These are phyloP conservation scores for Fusarium domesticum DNA, from an alignment of 2,329 filamentous ascomycete genomes.

Conservation along the genomic window DNA sequence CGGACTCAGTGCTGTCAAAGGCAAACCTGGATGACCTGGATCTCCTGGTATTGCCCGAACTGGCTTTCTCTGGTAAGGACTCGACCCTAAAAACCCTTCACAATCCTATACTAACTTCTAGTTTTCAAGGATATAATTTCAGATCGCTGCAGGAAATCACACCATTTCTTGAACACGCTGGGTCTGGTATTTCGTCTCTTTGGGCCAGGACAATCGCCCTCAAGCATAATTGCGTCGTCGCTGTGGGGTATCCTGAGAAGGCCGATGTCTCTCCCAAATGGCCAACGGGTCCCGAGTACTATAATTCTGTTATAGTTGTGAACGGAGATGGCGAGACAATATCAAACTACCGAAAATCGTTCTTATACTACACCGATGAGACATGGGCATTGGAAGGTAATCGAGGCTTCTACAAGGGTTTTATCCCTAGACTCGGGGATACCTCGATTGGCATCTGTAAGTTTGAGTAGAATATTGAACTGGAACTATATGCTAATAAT, in stretches of 20 bases:
- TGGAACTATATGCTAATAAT: background rate
- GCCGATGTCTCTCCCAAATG: conserved; percentile 50
- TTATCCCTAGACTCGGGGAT: conserved; percentile 47
- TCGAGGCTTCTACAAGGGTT: conserved; percentile 47
- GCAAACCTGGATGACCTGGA: conserved; percentile 57
- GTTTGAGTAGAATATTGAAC: background rate
- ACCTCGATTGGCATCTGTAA: conserved; percentile 58
- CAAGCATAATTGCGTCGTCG: conserved; percentile 64
- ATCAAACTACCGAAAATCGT: conserved; percentile 59
- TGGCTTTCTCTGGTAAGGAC: conserved; percentile 66
- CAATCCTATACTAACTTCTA: conserved; percentile 1
- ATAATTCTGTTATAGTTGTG: conserved; percentile 54
- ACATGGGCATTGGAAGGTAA: conserved; percentile 57
- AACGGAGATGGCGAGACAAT: conserved; percentile 58
- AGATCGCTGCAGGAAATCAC: conserved; percentile 63
- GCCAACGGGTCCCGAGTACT: conserved; percentile 52
- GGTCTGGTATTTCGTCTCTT: conserved; percentile 62
- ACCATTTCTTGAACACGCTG: conserved; percentile 65
- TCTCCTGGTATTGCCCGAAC: conserved; percentile 70
- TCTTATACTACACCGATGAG: conserved; percentile 59
- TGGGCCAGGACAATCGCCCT: conserved; percentile 69
- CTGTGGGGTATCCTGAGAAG: conserved; percentile 72
- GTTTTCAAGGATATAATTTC: conserved; percentile 70
- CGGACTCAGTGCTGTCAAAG: conserved; percentile 49
- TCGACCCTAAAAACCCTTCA: background rate